phyloP scores from a whole-genome alignment of 257 asterid species.

The Coffea eugenioides region DNA sequence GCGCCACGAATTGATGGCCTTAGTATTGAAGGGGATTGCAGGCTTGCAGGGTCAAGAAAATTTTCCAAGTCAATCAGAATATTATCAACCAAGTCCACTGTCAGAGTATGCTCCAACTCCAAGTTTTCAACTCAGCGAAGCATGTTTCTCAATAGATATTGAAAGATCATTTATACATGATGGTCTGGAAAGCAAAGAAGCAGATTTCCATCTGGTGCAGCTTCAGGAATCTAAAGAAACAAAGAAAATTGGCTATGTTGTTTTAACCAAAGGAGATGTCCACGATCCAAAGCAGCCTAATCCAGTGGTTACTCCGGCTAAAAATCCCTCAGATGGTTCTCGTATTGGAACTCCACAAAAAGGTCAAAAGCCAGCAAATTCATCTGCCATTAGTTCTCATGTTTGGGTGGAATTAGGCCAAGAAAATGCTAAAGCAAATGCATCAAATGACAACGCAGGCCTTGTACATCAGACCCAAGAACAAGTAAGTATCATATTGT shows the following conservation, averaged over 20 bases:
- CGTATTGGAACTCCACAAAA: neutral
- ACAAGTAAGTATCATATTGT: neutral
- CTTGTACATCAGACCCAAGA: neutral
- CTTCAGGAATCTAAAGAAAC: slow-evolving; percentile 14
- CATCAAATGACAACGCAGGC: neutral
- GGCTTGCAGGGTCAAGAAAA: slow-evolving; percentile 11
- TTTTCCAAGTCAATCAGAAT: slow-evolving; percentile 16
- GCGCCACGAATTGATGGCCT: slow-evolving; percentile 40
- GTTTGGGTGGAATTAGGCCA: slow-evolving; percentile 1
- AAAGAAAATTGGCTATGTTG: neutral
- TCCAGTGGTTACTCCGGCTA: neutral
- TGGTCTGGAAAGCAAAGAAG: slow-evolving; percentile 1
- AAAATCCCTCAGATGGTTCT: slow-evolving; percentile 6
- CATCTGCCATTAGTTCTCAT: neutral
- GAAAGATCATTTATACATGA: slow-evolving; percentile 31
- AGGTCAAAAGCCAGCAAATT: neutral
- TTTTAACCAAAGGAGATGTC: slow-evolving; percentile 1
- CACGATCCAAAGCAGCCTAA: slow-evolving; percentile 2
- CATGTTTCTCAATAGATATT: slow-evolving; percentile 56
- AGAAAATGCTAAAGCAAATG: neutral
- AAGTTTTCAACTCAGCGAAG: slow-evolving; percentile 47
- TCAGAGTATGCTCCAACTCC: slow-evolving; percentile 7
- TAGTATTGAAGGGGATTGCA: slow-evolving; percentile 30
- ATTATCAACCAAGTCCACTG: slow-evolving; percentile 27
- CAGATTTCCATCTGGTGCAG: slow-evolving; percentile 3